These are phyloP conservation scores for Apostasia shenzhenica DNA, from an alignment of 106 monocot genomes.

Conservation along the genomic window DNA sequence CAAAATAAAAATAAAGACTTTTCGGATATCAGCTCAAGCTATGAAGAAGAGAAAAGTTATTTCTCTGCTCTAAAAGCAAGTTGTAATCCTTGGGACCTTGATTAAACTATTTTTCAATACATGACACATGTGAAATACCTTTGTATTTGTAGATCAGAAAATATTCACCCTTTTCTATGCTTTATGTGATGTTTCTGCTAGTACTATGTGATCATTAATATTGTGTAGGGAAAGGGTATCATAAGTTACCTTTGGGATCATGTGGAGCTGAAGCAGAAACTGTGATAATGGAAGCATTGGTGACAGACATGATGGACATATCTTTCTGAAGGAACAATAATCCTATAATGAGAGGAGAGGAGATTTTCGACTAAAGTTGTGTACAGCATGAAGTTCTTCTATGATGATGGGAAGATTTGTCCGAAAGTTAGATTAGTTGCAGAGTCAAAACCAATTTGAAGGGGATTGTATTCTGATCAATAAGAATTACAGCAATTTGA, in stretches of 20 bases:
- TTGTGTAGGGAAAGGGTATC: constrained; percentile 17
- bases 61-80: too few relatives aligned
- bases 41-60: too few relatives aligned
- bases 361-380: constrained; percentile 8
- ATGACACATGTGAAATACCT: too few relatives aligned
- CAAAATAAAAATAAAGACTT: too few relatives aligned
- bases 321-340: constrained; percentile 17
- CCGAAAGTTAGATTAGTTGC: neutral
- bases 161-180: neutral
- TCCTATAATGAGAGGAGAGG: neutral
- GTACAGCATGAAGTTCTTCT: constrained; percentile 3
- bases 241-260: constrained; percentile 19
- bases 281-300: constrained; percentile 28
- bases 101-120: too few relatives aligned
- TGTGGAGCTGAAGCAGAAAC: constrained; percentile 33
- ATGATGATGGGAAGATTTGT: neutral
- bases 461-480: neutral
- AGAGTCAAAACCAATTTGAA: neutral
- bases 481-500: neutral
- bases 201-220: neutral
- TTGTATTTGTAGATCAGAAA: too few relatives aligned
- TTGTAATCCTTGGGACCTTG: too few relatives aligned
- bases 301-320: constrained; percentile 47
- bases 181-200: neutral
- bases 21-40: too few relatives aligned